Evolutionary conservation across 768 basidiomycete species (phyloP).

Genomic region (Hypholoma fasciculare): DNA sequence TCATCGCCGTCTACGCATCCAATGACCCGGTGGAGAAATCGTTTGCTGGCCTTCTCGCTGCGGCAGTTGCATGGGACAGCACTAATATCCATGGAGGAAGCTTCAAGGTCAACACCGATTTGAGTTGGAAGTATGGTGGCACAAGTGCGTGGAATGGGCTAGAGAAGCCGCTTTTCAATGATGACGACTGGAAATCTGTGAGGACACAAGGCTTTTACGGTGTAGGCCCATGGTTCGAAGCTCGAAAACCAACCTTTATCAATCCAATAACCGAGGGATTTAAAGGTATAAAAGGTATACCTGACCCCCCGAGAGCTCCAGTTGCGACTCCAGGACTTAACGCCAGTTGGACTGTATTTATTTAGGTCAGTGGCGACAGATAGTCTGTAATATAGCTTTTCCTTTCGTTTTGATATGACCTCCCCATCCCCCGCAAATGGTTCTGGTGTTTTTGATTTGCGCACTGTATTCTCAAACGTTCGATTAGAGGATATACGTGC

Average conservation of each 20-base stretch:
- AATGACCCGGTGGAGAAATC: background rate
- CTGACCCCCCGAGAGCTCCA: background rate
- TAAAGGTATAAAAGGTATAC: background rate
- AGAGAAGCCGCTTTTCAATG: background rate
- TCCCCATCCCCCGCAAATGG: no score
- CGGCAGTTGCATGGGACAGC: background rate
- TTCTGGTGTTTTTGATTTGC: no score
- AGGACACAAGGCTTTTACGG: background rate
- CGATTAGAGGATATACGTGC: no score
- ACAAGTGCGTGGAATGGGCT: background rate
- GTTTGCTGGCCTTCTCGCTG: background rate
- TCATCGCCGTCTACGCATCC: background rate
- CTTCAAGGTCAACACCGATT: background rate
- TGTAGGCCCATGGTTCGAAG: background rate
- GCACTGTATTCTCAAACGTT: no score
- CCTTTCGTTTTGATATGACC: no score
- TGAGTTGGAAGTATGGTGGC: background rate
- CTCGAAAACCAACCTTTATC: background rate
- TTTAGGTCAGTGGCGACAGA: background rate
- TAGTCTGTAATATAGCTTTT: no score
- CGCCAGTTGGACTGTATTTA: background rate
- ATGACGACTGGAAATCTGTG: background rate
- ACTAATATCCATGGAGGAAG: background rate
- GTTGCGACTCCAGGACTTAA: constrained; percentile 1
- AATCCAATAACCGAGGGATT: background rate